phyloP scores from a whole-genome alignment of 2,329 filamentous ascomycete genomes.

The Diaporthe caulivora region DNA sequence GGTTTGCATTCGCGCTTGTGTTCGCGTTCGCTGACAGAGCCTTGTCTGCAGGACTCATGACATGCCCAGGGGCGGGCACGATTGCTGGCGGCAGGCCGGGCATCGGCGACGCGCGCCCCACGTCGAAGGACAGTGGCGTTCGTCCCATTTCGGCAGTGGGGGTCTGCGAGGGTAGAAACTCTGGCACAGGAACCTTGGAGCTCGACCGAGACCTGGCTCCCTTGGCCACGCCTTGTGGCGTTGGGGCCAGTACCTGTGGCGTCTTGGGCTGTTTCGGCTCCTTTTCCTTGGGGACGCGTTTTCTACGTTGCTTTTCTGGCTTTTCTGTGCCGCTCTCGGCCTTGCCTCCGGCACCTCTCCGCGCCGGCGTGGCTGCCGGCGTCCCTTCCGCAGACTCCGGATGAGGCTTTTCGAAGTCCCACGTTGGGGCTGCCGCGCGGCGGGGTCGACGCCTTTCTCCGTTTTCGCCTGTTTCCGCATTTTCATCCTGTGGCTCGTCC shows the following conservation, averaged over 20 bases:
- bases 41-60: conserved; percentile 37
- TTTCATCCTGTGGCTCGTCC: conserved; percentile 68
- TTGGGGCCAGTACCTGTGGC: conserved; percentile 60
- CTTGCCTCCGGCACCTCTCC: conserved; percentile 57
- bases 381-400: conserved; percentile 49
- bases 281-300: conserved; percentile 54
- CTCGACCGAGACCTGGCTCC: conserved; percentile 66
- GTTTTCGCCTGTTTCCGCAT: conserved; percentile 68
- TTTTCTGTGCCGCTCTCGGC: conserved; percentile 60
- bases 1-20: conserved; percentile 39
- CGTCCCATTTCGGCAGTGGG: conserved; percentile 50
- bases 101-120: conserved; percentile 44
- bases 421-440: conserved; percentile 78
- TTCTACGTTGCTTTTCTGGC: conserved; percentile 56
- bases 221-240: conserved; percentile 57
- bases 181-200: conserved; percentile 62
- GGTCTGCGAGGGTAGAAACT: conserved; percentile 52
- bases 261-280: conserved; percentile 50
- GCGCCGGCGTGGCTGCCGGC: conserved; percentile 67
- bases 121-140: conserved; percentile 37
- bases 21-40: conserved; percentile 28
- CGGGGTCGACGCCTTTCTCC: conserved; percentile 72
- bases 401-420: conserved; percentile 69
- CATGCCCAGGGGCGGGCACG: conserved; percentile 46
- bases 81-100: conserved; percentile 59